Evolutionary conservation across 306 rosid genomes (phyloP), one percentile per base, ranked within the genome.

Genomic region (Oemleria cerasiformis): DNA sequence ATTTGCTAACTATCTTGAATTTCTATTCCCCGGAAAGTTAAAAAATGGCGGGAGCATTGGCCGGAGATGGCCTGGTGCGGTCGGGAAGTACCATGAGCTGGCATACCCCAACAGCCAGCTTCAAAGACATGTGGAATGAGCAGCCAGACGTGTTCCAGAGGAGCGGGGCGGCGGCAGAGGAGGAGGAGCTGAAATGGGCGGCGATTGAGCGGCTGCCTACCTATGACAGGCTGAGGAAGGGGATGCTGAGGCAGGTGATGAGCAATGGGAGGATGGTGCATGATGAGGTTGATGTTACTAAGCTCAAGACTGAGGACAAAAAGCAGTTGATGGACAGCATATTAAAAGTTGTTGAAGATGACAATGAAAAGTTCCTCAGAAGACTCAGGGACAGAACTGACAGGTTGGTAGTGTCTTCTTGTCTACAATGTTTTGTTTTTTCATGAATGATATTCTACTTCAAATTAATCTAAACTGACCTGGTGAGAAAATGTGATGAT

Each of bases 161-260:
- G 65, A 88, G 92, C 0, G 83, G 56, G 56, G 67, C 64, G 10
- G 82, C 47, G 42, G 82, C 87, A 13, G 92, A 92, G 14, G 93
- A 89, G 68, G 78, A 86, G 44, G 87, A 89, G 73, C 81, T 92
- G 63, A 83, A 34, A 15, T 92, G 96, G 97, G 97, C 90, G 8
- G 97, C 96, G 25, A 81, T 92, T 4, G 92, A 92, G 19, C 77
- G 93, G 66, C 68, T 92, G 60, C 97, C 97, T 0, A 89, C 96
- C 6, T 81, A 83, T 57, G 92, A 92, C 3, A 77, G 96, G 60
- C 62, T 92, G 83, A 78, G 82, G 47, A 87, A 76, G 47, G 92
- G 97, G 13, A 72, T 92, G 58, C 21, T 92, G 36, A 81, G 43
- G 55, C 90, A 87, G 38, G 90, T 87, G 57, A 68, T 48, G 39